These are phyloP conservation scores for Aureobasidium sp. DNA, from an alignment of 2,329 filamentous ascomycete species.

Conservation along the genomic window DNA sequence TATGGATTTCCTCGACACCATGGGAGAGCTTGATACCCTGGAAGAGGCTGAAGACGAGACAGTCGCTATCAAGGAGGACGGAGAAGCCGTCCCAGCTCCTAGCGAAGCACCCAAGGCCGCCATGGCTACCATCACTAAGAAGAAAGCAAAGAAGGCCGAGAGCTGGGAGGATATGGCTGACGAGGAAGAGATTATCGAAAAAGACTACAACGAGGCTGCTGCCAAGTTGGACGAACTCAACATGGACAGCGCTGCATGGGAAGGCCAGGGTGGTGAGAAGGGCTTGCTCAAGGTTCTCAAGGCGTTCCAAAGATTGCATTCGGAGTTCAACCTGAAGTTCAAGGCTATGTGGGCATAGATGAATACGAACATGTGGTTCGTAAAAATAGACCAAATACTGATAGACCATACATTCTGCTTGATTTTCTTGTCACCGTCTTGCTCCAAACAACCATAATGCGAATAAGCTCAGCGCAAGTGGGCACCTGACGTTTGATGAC, in stretches of 20 bases:
- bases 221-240: constrained; percentile 22
- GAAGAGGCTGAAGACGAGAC: constrained; percentile 42
- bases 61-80: constrained; percentile 25
- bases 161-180: constrained; percentile 35
- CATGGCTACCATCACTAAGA: constrained; percentile 26
- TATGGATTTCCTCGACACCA: constrained; percentile 46
- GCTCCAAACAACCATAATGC: not conserved
- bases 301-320: constrained; percentile 52
- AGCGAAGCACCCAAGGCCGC: constrained; percentile 24
- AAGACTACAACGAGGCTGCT: constrained; percentile 22
- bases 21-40: constrained; percentile 45
- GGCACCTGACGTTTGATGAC: constrained; percentile 9
- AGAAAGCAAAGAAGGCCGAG: constrained; percentile 37
- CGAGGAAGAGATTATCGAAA: constrained; percentile 31
- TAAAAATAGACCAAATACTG: constrained; percentile 4
- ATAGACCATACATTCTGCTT: constrained; percentile 1
- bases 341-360: constrained; percentile 51
- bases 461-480: constrained; percentile 1
- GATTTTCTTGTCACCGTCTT: not conserved
- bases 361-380: not conserved
- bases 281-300: constrained; percentile 51
- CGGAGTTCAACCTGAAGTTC: constrained; percentile 60
- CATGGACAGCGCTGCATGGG: constrained; percentile 29
- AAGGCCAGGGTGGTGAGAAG: constrained; percentile 35
- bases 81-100: constrained; percentile 22